These are phyloP conservation scores for Penicillium maclennaniae DNA, from an alignment of 495 filamentous ascomycete genomes.

Conservation along the genomic window DNA sequence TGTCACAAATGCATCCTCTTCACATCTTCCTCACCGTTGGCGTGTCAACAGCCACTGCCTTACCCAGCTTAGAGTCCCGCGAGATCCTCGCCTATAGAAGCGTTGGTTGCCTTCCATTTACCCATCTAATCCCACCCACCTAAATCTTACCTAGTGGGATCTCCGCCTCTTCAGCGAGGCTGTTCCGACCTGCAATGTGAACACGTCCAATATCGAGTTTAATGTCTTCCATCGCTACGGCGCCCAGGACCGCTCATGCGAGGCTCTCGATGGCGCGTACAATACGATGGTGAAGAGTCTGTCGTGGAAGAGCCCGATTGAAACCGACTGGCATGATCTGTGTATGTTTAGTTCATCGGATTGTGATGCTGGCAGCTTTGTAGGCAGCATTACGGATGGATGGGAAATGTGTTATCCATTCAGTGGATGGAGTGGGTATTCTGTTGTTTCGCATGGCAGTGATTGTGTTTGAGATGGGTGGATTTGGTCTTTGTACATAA, in stretches of 20 bases:
- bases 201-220: slow-evolving; percentile 18
- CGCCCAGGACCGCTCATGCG: slow-evolving; percentile 1
- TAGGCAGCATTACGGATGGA: slow-evolving; percentile 20
- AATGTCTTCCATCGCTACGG: slow-evolving; percentile 23
- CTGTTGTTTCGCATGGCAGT: slow-evolving; percentile 20
- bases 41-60: not conserved
- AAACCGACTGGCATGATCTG: slow-evolving; percentile 16
- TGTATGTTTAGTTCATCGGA: slow-evolving; percentile 23
- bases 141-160: slow-evolving; percentile 23
- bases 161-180: slow-evolving; percentile 24
- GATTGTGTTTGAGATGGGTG: slow-evolving; percentile 10
- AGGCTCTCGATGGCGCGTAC: slow-evolving; percentile 4
- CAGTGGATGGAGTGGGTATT: slow-evolving; percentile 22
- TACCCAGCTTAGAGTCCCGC: slow-evolving; percentile 3
- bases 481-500: not conserved
- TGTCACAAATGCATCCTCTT: slow-evolving; percentile 2
- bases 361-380: slow-evolving; percentile 8
- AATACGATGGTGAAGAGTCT: slow-evolving; percentile 25
- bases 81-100: slow-evolving; percentile 19
- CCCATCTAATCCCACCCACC: not conserved
- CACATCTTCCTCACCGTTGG: not conserved
- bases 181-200: slow-evolving; percentile 20
- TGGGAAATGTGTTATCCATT: slow-evolving; percentile 33
- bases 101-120: slow-evolving; percentile 10
- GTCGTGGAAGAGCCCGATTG: slow-evolving; percentile 28